phyloP scores from a whole-genome alignment of 208 protist genomes.

The Trypanosoma rangeli region DNA sequence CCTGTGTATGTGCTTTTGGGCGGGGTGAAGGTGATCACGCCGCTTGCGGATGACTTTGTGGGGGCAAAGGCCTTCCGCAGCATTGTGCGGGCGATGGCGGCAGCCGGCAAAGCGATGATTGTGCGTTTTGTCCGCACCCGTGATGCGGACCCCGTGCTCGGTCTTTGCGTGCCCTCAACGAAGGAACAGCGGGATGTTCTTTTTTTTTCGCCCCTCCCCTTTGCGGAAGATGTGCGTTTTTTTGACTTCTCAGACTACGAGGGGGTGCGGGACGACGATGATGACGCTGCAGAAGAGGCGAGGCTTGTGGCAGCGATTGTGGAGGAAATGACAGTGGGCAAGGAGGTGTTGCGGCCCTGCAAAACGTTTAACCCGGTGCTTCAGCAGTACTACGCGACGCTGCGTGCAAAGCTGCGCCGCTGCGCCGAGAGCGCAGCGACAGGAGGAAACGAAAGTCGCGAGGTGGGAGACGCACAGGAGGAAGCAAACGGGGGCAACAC shows the following conservation, averaged over 20 bases:
- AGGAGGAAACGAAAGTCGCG: background rate
- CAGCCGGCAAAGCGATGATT: slow-evolving; percentile 50
- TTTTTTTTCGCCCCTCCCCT: slow-evolving; percentile 78
- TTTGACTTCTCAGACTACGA: slow-evolving; percentile 67
- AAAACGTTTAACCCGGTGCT: slow-evolving; percentile 87
- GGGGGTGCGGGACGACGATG: slow-evolving; percentile 27
- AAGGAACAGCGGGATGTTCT: slow-evolving; percentile 42
- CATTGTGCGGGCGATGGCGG: slow-evolving; percentile 72
- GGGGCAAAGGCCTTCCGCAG: slow-evolving; percentile 60
- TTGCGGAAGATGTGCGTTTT: slow-evolving; percentile 76
- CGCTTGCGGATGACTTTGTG: slow-evolving; percentile 60
- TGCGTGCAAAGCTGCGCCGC: slow-evolving; percentile 43
- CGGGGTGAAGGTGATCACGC: slow-evolving; percentile 54
- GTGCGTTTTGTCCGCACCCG: slow-evolving; percentile 75
- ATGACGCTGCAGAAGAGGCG: slow-evolving; percentile 39
- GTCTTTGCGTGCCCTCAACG: slow-evolving; percentile 48
- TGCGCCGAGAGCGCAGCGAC: background rate
- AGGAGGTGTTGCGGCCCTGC: slow-evolving; percentile 55
- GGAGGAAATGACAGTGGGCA: slow-evolving; percentile 69
- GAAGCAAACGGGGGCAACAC: background rate
- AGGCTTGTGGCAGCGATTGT: slow-evolving; percentile 59
- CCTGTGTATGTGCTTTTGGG: slow-evolving; percentile 75
- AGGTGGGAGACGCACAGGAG: background rate
- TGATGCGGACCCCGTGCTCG: slow-evolving; percentile 54
- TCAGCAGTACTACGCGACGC: slow-evolving; percentile 83